phyloP scores from a whole-genome alignment of 164 flowering plant genomes.

The Vitis vinifera region ASM3070453v1 NC_081818.1:27067501-27068000 shows the following conservation, averaged over 20 bases:
- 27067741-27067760: slow-evolving; percentile 48
- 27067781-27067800: too few species aligned
- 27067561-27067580: background rate
- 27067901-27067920: slow-evolving; percentile 72
- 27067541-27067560: background rate
- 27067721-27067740: slow-evolving; percentile 60
- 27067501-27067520: background rate
- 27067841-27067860: slow-evolving; percentile 49
- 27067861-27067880: slow-evolving; percentile 58
- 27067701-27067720: slow-evolving; percentile 50
- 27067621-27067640: slow-evolving; percentile 1
- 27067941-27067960: slow-evolving; percentile 50
- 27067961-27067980: slow-evolving; percentile 53
- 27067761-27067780: background rate
- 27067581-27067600: background rate
- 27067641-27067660: slow-evolving; percentile 17
- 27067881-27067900: slow-evolving; percentile 77
- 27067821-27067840: background rate
- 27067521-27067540: background rate
- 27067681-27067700: slow-evolving; percentile 68
- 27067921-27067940: slow-evolving; percentile 78
- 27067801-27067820: background rate
- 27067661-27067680: slow-evolving; percentile 61
- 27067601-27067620: background rate
- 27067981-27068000: background rate